A percentile compares a stretch with the other conserved stretches of the same genome.
phyloP scores from a whole-genome alignment of 1,284 basidiomycete species.

The Cystobasidium pallidum region DNA sequence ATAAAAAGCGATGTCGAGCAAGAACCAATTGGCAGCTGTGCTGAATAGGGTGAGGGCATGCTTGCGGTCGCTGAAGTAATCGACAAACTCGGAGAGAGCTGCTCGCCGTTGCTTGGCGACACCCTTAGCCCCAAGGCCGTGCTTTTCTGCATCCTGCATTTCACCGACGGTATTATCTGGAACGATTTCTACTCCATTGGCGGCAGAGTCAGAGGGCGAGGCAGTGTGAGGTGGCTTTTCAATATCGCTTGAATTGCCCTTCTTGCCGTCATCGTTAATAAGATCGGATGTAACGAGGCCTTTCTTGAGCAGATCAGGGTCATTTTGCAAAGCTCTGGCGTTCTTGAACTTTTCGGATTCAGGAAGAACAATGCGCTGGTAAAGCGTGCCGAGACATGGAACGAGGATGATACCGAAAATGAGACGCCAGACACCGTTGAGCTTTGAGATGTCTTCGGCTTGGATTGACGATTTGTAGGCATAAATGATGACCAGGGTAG shows the following conservation, averaged over 20 bases:
- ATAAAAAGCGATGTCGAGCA: constrained; percentile 74
- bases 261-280: constrained; percentile 1
- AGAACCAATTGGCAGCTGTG: constrained; percentile 70
- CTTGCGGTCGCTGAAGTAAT: constrained; percentile 67
- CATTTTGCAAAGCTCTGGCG: constrained; percentile 40
- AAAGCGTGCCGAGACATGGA: constrained; percentile 69
- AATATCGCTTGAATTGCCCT: constrained; percentile 7
- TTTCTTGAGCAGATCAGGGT: constrained; percentile 43
- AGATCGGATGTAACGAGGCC: constrained; percentile 21
- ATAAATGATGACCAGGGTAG: constrained; percentile 68
- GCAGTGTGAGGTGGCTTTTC: constrained; percentile 22
- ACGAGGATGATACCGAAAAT: constrained; percentile 67
- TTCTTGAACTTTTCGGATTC: constrained; percentile 66
- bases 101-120: constrained; percentile 46
- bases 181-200: constrained; percentile 6
- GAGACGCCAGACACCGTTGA: constrained; percentile 61
- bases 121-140: constrained; percentile 35
- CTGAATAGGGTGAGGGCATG: constrained; percentile 70
- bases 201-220: background rate
- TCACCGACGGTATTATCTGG: constrained; percentile 61
- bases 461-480: constrained; percentile 69
- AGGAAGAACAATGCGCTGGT: constrained; percentile 73
- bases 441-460: constrained; percentile 58
- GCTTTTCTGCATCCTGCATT: constrained; percentile 61
- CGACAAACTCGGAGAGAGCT: constrained; percentile 63